A percentile compares a stretch with the other conserved stretches of the same genome.
phyloP scores from a whole-genome alignment of 1,284 basidiomycete species.

The Boletellus deceptivus region DNA sequence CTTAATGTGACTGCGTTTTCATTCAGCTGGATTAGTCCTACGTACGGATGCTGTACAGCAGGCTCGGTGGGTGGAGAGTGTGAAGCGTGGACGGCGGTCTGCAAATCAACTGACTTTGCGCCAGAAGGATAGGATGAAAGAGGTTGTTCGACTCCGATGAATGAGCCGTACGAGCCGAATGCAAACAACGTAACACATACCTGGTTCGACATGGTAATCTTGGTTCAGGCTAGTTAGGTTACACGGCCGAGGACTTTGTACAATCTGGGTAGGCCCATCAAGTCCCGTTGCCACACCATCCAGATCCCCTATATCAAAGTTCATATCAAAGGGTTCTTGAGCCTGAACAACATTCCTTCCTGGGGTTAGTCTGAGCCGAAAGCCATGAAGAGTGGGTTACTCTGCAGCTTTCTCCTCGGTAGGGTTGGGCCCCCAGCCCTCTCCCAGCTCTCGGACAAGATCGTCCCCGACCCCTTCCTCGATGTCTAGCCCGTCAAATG shows the following conservation, averaged over 20 bases:
- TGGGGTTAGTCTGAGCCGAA: slow-evolving; percentile 11
- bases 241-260: not conserved
- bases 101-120: slow-evolving; percentile 12
- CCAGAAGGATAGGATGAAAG: slow-evolving; percentile 13
- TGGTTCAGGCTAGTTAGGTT: not conserved
- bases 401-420: slow-evolving; percentile 21
- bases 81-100: slow-evolving; percentile 26
- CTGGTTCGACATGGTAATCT: not conserved
- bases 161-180: not conserved
- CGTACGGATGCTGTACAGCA: not conserved
- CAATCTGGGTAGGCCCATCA: slow-evolving; percentile 1
- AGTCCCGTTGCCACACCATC: slow-evolving; percentile 8
- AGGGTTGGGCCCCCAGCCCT: slow-evolving; percentile 55
- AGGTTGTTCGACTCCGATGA: slow-evolving; percentile 14
- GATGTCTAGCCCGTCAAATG: slow-evolving; percentile 56
- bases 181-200: slow-evolving; percentile 8
- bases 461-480: slow-evolving; percentile 65
- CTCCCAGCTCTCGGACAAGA: slow-evolving; percentile 67
- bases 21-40: slow-evolving; percentile 16
- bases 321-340: slow-evolving; percentile 14
- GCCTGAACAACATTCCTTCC: slow-evolving; percentile 13
- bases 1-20: slow-evolving; percentile 22
- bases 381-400: slow-evolving; percentile 7
- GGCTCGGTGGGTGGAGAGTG: slow-evolving; percentile 13
- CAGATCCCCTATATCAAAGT: slow-evolving; percentile 14